phyloP scores from a whole-genome alignment of 176 grass and related monocot species.

The Sorghum bicolor region DNA sequence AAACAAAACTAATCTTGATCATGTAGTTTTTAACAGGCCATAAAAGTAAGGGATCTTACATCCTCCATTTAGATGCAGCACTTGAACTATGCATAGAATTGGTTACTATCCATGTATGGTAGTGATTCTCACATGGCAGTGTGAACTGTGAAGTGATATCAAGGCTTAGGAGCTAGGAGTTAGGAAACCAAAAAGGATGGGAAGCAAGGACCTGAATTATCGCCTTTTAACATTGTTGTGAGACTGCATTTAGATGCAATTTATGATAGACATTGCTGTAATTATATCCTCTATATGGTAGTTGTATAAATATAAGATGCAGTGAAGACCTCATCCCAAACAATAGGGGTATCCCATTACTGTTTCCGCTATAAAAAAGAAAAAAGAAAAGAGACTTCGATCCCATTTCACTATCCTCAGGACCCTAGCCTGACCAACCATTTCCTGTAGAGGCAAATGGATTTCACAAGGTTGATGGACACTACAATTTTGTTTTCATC shows the following conservation, averaged over 20 bases:
- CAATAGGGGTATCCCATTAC: not conserved
- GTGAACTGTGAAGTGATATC: not conserved
- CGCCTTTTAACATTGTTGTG: slow-evolving; percentile 11
- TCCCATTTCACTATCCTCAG: not conserved
- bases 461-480: not conserved
- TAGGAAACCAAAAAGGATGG: not conserved
- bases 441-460: not conserved
- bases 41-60: not conserved
- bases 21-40: not conserved
- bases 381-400: not conserved
- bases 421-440: not conserved
- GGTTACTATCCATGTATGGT: not conserved
- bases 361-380: not conserved
- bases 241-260: not conserved
- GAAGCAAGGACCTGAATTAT: slow-evolving; percentile 10
- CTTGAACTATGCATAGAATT: not conserved
- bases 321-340: not conserved
- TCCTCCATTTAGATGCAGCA: not conserved
- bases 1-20: not conserved
- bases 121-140: not conserved
- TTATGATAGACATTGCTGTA: not conserved
- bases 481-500: not conserved
- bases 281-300: not conserved
- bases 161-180: not conserved
- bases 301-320: not conserved